Percentiles rank a stretch among this genome's conserved stretches.
These are phyloP conservation scores for Salvia rosmarinus DNA, from an alignment of 257 asterid genomes.

Conservation along the genomic window DNA sequence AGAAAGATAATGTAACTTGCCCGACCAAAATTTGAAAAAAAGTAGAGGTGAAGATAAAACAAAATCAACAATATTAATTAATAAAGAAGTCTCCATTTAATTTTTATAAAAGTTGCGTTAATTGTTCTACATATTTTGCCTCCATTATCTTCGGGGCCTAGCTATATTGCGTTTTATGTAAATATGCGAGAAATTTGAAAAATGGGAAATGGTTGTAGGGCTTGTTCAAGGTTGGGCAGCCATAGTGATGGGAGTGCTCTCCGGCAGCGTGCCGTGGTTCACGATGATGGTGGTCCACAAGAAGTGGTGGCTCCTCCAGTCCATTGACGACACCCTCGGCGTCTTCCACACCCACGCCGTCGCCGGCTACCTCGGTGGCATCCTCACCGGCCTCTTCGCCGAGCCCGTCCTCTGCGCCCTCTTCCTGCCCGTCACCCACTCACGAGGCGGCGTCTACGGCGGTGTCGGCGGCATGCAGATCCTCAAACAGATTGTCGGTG, in stretches of 20 bases:
- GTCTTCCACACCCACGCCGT: slow-evolving; percentile 74
- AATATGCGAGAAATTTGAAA: no score
- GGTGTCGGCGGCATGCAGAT: slow-evolving; percentile 57
- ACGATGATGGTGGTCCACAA: slow-evolving; percentile 86
- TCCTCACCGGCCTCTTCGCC: slow-evolving; percentile 67
- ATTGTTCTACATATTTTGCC: no score
- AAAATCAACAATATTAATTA: no score
- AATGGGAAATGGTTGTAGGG: slow-evolving; percentile 43
- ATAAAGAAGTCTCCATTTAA: no score
- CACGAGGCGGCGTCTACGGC: slow-evolving; percentile 60
- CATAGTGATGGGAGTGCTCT: slow-evolving; percentile 60
- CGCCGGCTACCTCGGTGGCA: slow-evolving; percentile 70
- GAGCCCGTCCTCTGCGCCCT: slow-evolving; percentile 50
- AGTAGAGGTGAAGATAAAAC: no score
- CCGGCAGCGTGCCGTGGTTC: slow-evolving; percentile 78
- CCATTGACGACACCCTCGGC: slow-evolving; percentile 70
- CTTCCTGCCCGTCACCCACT: slow-evolving; percentile 62
- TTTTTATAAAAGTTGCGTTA: no score
- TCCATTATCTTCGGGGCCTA: no score
- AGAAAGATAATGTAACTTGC: no score
- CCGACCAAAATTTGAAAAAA: no score
- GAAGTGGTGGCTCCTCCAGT: slow-evolving; percentile 70
- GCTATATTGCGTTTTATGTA: no score
- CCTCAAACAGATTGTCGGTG: slow-evolving; percentile 64
- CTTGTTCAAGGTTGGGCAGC: slow-evolving; percentile 84